Evolutionary conservation across 129 eudicot species (phyloP).

Genomic region (Tagetes erecta): DNA sequence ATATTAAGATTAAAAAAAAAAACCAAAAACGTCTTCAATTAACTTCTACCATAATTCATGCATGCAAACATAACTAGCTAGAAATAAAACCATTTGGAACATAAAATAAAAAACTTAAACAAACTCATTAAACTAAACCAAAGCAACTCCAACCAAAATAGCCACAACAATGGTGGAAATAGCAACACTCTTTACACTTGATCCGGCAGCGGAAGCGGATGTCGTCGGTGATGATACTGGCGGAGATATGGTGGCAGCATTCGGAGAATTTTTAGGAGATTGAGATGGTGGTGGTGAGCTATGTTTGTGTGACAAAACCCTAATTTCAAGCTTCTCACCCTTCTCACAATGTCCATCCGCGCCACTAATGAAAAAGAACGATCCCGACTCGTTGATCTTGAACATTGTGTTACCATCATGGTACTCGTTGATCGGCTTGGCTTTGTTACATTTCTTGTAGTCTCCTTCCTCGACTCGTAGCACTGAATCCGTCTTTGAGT

Average conservation of each 20-base stretch:
- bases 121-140: conserved; percentile 18
- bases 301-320: conserved; percentile 43
- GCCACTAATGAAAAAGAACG: conserved; percentile 75
- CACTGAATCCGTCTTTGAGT: conserved; percentile 48
- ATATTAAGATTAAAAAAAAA: neutral
- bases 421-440: conserved; percentile 44
- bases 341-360: conserved; percentile 53
- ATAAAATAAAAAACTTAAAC: neutral
- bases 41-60: neutral
- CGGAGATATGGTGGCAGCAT: neutral
- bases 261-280: neutral
- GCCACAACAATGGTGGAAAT: neutral
- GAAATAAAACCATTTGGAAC: neutral
- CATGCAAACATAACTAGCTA: conserved; percentile 19
- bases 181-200: neutral
- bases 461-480: conserved; percentile 48
- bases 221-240: neutral
- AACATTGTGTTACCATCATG: conserved; percentile 47
- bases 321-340: conserved; percentile 62
- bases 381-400: conserved; percentile 41
- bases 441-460: conserved; percentile 47
- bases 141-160: conserved; percentile 6
- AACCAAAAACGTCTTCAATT: neutral
- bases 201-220: neutral
- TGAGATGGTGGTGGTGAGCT: neutral